Base-by-base conservation (phyloP, 441 rosid species). In the Adansonia rubrostipa region DNA sequence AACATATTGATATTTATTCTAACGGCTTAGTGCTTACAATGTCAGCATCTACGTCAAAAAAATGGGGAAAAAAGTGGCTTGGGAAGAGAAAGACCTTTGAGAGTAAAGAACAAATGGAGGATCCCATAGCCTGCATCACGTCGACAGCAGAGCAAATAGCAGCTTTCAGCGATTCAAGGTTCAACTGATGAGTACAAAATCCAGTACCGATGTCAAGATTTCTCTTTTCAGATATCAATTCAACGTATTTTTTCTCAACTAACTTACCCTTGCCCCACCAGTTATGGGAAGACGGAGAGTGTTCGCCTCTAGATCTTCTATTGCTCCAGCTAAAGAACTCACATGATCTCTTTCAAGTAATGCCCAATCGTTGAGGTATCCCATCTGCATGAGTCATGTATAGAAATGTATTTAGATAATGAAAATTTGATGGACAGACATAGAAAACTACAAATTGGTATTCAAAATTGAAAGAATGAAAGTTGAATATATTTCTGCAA, bases 221-320 rank as follows among this genome's bases (percentile, higher is more conserved):
- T 81, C 75, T 82, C 73, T 54, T 76, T 78, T 77, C 60, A 63
- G 54, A 42, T 83, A 51, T 61, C 17, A 76, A 76, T 44, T 40
- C 53, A 50, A 13, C 51, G 51, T 11, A 68, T 62, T 61, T 53
- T 64, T 73, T 17, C 63, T 67, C 78, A 78, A 20, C 47, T 17
- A 84, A 70, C 74, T 22, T 85, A 94, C 99, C 91, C 86, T 90
- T 85, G 98, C 92, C 81, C 96, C 98, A 75, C 93, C 94, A 47
- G 92, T 89, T 19, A 92, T 82, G 33, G 99, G 99, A 85, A 97
- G 88, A 72, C 97, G 97, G 71, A 91, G 92, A 74, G 99, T 97
- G 84, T 90, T 90, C 5, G 98, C 97, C 88, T 94, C 91, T 78
- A 97, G 85, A 89, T 91, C 98, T 82, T 92, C 89, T 66, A 87